Evolutionary conservation across 2,329 filamentous ascomycete genomes (phyloP).

Genomic region (Penicillium paneum): DNA sequence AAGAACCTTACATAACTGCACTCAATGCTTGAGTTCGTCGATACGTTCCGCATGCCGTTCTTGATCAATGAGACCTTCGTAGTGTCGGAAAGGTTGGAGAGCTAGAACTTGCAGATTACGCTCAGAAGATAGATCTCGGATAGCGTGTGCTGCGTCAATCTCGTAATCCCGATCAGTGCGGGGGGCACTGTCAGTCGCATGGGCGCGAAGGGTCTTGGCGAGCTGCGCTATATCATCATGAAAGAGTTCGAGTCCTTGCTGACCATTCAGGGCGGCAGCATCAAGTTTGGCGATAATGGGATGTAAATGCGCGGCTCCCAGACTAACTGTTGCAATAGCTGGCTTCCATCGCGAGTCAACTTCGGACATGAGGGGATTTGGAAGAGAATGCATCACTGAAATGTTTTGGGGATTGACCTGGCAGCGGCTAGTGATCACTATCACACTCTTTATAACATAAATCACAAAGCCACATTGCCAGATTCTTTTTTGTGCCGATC

Average conservation of each 20-base stretch:
- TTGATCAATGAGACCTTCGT: constrained; percentile 53
- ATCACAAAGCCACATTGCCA: neutral
- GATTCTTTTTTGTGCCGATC: constrained; percentile 14
- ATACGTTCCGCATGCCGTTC: constrained; percentile 15
- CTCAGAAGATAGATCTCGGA: constrained; percentile 53
- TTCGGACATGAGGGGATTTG: constrained; percentile 14
- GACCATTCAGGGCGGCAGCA: constrained; percentile 32
- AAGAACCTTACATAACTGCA: constrained; percentile 14
- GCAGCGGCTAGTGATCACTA: neutral
- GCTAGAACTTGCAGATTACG: constrained; percentile 60
- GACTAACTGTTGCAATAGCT: constrained; percentile 24
- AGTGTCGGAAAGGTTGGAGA: constrained; percentile 69
- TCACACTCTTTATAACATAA: constrained; percentile 1
- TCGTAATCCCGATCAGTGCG: constrained; percentile 55
- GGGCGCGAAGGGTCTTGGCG: constrained; percentile 46
- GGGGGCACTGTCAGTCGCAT: constrained; percentile 16
- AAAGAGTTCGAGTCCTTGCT: constrained; percentile 65
- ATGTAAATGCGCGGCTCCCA: constrained; percentile 19
- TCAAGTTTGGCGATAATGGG: constrained; percentile 28
- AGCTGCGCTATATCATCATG: constrained; percentile 67
- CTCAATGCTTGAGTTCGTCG: constrained; percentile 23
- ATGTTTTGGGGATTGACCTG: neutral
- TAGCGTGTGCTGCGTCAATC: constrained; percentile 50
- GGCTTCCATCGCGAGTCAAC: constrained; percentile 17
- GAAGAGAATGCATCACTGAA: constrained; percentile 15